phyloP scores from a whole-genome alignment of 495 filamentous ascomycete species.

The Penicillium fimorum region DNA sequence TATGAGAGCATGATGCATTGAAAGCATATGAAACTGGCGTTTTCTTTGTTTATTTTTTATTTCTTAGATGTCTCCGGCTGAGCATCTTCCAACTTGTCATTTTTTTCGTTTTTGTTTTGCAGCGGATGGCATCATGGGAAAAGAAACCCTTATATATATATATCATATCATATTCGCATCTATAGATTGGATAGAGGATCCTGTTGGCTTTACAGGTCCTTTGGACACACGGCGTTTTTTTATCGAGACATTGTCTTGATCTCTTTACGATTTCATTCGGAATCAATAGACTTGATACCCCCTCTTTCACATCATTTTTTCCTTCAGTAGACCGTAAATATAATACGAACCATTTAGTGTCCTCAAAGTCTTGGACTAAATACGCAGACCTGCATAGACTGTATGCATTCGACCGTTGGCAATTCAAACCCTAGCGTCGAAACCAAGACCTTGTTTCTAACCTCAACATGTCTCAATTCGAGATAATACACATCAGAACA shows the following conservation, averaged over 20 bases:
- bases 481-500: background rate
- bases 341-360: background rate
- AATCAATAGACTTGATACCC: constrained; percentile 37
- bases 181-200: constrained; percentile 15
- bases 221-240: constrained; percentile 10
- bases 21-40: constrained; percentile 34
- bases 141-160: constrained; percentile 10
- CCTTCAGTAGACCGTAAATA: background rate
- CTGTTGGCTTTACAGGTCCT: background rate
- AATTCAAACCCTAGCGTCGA: background rate
- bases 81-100: constrained; percentile 6
- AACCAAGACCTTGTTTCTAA: background rate
- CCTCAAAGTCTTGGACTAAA: background rate
- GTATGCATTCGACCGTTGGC: background rate
- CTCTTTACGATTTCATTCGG: constrained; percentile 5
- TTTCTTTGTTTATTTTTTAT: constrained; percentile 20
- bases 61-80: constrained; percentile 1
- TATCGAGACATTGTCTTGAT: constrained; percentile 7
- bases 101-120: constrained; percentile 6
- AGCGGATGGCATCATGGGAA: constrained; percentile 8
- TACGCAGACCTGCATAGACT: background rate
- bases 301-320: constrained; percentile 3
- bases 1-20: constrained; percentile 35
- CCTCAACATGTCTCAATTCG: background rate
- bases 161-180: constrained; percentile 15